A percentile compares a stretch with the other conserved stretches of the same genome.
Conservation (phyloP, 2,329 filamentous ascomycete genomes). For the Aureobasidium melanogenum region DNA sequence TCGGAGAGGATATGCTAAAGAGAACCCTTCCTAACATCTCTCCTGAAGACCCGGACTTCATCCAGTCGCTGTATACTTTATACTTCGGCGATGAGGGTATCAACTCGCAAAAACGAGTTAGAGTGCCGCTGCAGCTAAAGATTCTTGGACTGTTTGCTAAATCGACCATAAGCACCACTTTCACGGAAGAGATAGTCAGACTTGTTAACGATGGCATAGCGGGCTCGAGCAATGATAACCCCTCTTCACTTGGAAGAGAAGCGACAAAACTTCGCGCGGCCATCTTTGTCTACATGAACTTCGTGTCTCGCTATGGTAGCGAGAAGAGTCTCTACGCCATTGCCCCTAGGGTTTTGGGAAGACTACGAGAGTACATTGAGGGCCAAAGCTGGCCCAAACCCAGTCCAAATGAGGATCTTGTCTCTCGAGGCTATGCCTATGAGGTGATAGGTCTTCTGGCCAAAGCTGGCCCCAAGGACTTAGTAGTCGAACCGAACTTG, state of each 20-base stretch:
- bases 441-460: slow-evolving; percentile 82
- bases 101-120: slow-evolving; percentile 38
- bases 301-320: slow-evolving; percentile 68
- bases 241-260: slow-evolving; percentile 55
- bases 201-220: slow-evolving; percentile 60
- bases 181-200: slow-evolving; percentile 57
- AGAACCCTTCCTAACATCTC: slow-evolving; percentile 58
- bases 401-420: slow-evolving; percentile 45
- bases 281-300: slow-evolving; percentile 78
- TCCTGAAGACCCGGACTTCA: slow-evolving; percentile 57
- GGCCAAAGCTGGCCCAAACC: slow-evolving; percentile 75
- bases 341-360: slow-evolving; percentile 58
- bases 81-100: slow-evolving; percentile 55
- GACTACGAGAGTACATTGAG: slow-evolving; percentile 65
- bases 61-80: slow-evolving; percentile 60
- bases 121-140: slow-evolving; percentile 65
- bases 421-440: slow-evolving; percentile 71
- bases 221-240: slow-evolving; percentile 15
- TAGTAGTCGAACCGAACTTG: slow-evolving; percentile 42
- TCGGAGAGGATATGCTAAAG: slow-evolving; percentile 86
- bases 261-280: slow-evolving; percentile 71
- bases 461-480: slow-evolving; percentile 51
- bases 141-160: slow-evolving; percentile 69
- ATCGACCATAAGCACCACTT: slow-evolving; percentile 63
- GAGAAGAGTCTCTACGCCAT: slow-evolving; percentile 53